Percentiles rank a stretch among this genome's conserved stretches.
Evolutionary conservation across 495 filamentous ascomycete genomes (phyloP).

Genomic region (Venustampulla echinocandica): DNA sequence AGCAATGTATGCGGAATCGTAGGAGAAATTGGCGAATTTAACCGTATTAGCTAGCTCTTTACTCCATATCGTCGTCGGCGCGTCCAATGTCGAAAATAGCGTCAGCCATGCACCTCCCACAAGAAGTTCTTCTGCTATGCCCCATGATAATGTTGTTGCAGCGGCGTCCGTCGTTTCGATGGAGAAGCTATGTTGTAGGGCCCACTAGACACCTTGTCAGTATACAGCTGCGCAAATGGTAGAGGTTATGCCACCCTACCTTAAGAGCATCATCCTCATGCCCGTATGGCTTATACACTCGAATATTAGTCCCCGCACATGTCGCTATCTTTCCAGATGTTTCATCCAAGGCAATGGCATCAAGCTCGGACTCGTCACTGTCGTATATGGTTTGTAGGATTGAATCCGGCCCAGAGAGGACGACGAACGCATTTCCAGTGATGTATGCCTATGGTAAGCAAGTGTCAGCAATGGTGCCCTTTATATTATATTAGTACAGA

Average conservation of each 20-base stretch:
- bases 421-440: slow-evolving; percentile 75
- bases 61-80: slow-evolving; percentile 57
- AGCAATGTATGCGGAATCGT: slow-evolving; percentile 77
- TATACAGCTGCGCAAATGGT: neutral
- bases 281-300: slow-evolving; percentile 73
- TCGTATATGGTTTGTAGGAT: slow-evolving; percentile 89
- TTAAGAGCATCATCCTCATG: slow-evolving; percentile 58
- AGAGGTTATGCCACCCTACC: slow-evolving; percentile 32
- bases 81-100: slow-evolving; percentile 55
- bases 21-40: slow-evolving; percentile 73
- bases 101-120: slow-evolving; percentile 62
- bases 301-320: slow-evolving; percentile 53
- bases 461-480: slow-evolving; percentile 1
- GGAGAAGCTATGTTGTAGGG: slow-evolving; percentile 30
- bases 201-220: slow-evolving; percentile 47
- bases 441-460: slow-evolving; percentile 63
- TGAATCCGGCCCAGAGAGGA: slow-evolving; percentile 64
- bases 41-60: slow-evolving; percentile 61
- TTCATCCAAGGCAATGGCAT: slow-evolving; percentile 71
- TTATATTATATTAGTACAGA: neutral
- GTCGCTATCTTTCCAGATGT: slow-evolving; percentile 77
- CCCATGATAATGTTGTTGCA: slow-evolving; percentile 74
- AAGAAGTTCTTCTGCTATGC: slow-evolving; percentile 70
- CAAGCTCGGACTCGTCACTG: slow-evolving; percentile 60
- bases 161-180: slow-evolving; percentile 28